Conservation (phyloP, 2,329 filamentous ascomycete species). For the Alternaria postmessia region DNA sequence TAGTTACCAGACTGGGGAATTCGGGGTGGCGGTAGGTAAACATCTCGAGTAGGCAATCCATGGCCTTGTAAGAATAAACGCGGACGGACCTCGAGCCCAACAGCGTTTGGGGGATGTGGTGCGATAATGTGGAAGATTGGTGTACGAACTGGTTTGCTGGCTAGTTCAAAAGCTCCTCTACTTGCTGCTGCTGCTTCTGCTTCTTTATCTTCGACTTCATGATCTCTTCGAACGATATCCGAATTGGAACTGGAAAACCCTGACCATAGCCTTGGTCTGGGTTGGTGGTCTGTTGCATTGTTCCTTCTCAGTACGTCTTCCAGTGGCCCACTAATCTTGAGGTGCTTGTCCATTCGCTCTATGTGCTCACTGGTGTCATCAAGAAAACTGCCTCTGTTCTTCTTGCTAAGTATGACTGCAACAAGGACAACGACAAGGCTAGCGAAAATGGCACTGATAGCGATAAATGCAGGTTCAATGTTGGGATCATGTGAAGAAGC, state of each 20-base stretch:
- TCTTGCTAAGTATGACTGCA: neutral
- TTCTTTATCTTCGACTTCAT: neutral
- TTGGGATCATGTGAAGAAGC: neutral
- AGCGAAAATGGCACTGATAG: slow-evolving; percentile 11
- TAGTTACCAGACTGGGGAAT: neutral
- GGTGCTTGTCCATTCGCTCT: neutral
- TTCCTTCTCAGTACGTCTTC: neutral
- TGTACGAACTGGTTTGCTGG: neutral
- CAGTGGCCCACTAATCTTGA: neutral
- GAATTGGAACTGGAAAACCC: neutral
- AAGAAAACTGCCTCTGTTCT: neutral
- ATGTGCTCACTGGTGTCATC: neutral
- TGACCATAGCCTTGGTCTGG: neutral
- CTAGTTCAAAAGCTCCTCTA: neutral
- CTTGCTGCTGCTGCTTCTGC: neutral
- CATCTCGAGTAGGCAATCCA: neutral
- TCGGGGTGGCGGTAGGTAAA: neutral
- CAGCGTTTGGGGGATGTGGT: neutral
- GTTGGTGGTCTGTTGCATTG: neutral
- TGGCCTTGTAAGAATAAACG: neutral
- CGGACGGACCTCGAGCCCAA: neutral
- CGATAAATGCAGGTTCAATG: slow-evolving; percentile 8
- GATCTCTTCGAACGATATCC: neutral
- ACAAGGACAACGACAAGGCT: slow-evolving; percentile 9
- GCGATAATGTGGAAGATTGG: neutral